Evolutionary conservation across 2,329 filamentous ascomycete species (phyloP).

Genomic region (Microcyclospora tardicrescens): DNA sequence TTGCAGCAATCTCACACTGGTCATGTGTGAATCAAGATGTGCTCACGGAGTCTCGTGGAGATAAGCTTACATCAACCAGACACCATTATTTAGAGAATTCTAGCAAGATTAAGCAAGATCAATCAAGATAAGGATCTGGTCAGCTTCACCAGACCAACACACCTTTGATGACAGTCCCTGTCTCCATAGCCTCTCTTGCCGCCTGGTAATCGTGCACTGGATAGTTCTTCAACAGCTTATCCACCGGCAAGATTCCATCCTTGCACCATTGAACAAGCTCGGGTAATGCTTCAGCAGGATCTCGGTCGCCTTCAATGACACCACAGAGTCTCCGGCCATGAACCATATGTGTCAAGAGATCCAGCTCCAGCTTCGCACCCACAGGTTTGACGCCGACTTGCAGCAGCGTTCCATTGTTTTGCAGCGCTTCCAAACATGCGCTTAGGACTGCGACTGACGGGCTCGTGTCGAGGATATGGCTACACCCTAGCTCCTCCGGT

Average conservation of each 20-base stretch:
- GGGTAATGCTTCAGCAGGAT: conserved; percentile 28
- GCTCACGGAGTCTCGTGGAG: no score
- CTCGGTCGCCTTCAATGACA: conserved; percentile 31
- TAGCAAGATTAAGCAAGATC: no score
- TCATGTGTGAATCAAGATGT: no score
- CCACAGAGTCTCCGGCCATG: conserved; percentile 34
- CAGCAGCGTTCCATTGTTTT: conserved; percentile 33
- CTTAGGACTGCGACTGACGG: conserved; percentile 28
- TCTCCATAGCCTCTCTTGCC: conserved; percentile 25
- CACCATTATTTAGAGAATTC: no score
- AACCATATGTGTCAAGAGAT: conserved; percentile 30
- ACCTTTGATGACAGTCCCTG: conserved; percentile 26
- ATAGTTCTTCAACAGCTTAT: conserved; percentile 30
- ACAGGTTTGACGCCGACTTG: conserved; percentile 34
- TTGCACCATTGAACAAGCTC: conserved; percentile 33
- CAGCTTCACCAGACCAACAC: conserved; percentile 28
- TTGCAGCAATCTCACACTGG: no score
- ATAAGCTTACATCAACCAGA: no score
- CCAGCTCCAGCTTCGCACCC: conserved; percentile 21
- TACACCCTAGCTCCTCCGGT: conserved; percentile 24
- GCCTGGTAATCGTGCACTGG: conserved; percentile 24
- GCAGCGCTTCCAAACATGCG: conserved; percentile 28
- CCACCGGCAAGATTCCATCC: conserved; percentile 30
- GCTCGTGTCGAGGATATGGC: conserved; percentile 36
- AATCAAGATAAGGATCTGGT: no score